These are phyloP conservation scores for Lenwebbia sp. DNA, from an alignment of 345 rosid species.

Conservation along the genomic window DNA sequence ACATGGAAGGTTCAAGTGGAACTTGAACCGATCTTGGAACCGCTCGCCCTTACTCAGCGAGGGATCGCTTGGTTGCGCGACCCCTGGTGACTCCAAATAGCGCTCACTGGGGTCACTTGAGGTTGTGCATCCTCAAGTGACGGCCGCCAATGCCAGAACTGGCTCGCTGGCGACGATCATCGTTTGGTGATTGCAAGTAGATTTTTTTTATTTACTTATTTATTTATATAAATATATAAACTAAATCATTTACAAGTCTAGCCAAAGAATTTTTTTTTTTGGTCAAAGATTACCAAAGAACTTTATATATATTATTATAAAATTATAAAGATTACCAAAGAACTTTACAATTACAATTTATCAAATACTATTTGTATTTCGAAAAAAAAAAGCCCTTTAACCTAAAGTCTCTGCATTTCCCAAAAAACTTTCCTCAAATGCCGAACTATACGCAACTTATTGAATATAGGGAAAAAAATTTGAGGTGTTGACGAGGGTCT, in stretches of 20 bases:
- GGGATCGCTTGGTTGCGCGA: no score
- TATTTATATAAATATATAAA: not conserved
- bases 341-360: not conserved
- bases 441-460: not conserved
- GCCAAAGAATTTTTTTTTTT: no score
- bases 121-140: not conserved
- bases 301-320: no score
- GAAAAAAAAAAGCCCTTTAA: not conserved
- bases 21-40: no score
- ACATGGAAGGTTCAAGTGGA: no score
- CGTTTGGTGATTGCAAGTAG: fast-evolving
- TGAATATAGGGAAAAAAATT: not conserved
- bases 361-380: not conserved
- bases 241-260: not conserved
- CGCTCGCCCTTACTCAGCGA: no score
- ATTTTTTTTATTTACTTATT: not conserved
- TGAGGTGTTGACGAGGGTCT: not conserved
- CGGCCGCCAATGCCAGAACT: fast-evolving
- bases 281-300: not conserved
- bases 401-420: not conserved
- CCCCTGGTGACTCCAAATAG: no score
- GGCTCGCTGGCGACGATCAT: fast-evolving
- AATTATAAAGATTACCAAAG: not conserved
- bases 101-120: fast-evolving
- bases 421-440: not conserved